A percentile compares a stretch with the other conserved stretches of the same genome.
Evolutionary conservation across 306 rosid species (phyloP).

Genomic region (Malus asiatica): DNA sequence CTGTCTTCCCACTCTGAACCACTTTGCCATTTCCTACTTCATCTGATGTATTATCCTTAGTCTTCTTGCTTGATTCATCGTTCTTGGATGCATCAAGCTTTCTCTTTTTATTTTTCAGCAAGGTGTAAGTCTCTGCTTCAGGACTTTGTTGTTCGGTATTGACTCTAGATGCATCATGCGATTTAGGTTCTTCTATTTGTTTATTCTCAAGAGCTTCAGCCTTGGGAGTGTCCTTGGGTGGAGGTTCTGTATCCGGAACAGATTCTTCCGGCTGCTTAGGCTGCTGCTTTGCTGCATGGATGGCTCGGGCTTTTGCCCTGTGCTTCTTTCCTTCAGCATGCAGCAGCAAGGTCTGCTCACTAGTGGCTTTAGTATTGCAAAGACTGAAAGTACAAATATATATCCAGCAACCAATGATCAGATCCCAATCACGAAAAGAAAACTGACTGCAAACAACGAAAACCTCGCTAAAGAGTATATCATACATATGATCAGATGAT

Average conservation of each 20-base stretch:
- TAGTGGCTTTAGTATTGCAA: conserved; percentile 78
- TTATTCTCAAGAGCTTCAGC: conserved; percentile 18
- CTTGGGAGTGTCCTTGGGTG: conserved; percentile 28
- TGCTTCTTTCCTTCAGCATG: conserved; percentile 99
- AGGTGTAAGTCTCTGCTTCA: conserved; percentile 28
- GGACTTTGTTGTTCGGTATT: conserved; percentile 4
- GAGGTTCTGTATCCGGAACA: conserved; percentile 28
- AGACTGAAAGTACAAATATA: conserved; percentile 49
- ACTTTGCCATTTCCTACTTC: too few relatives aligned
- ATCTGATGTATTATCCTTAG: conserved; percentile 25
- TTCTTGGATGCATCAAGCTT: conserved; percentile 44
- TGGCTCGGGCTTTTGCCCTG: conserved; percentile 70
- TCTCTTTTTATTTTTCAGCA: conserved; percentile 54
- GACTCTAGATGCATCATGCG: conserved; percentile 29
- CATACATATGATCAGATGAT: background rate
- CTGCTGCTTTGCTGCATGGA: conserved; percentile 55
- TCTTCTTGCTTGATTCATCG: conserved; percentile 37
- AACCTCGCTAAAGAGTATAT: background rate
- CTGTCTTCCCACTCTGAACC: too few relatives aligned
- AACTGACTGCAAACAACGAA: background rate
- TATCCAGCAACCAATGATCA: background rate
- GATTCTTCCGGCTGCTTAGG: conserved; percentile 33
- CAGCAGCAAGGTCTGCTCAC: conserved; percentile 79
- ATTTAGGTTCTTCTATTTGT: conserved; percentile 22
- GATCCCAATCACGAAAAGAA: background rate